These are phyloP conservation scores for Tolypocladium tundrense DNA, from an alignment of 2,329 filamentous ascomycete genomes.

Conservation along the genomic window DNA sequence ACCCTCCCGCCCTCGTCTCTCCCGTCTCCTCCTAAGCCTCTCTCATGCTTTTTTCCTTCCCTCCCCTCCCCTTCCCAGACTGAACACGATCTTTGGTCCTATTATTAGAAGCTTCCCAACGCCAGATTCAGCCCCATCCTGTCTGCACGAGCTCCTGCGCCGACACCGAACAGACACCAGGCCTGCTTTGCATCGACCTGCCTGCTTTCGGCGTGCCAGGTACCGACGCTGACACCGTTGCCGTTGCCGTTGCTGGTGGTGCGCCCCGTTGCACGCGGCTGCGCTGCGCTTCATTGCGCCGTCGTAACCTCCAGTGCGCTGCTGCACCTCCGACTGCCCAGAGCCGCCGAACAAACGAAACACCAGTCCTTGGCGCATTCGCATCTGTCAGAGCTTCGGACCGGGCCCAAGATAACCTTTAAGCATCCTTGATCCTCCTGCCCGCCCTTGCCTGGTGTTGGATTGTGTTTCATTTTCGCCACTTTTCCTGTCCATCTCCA, in stretches of 20 bases:
- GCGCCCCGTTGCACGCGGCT: background rate
- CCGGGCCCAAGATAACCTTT: background rate
- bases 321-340: background rate
- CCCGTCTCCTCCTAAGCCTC: slow-evolving; percentile 3
- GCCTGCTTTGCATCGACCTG: background rate
- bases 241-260: background rate
- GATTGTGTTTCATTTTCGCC: slow-evolving; percentile 5
- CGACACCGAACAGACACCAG: slow-evolving; percentile 5
- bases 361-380: background rate
- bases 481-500: slow-evolving; percentile 2
- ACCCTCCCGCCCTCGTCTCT: background rate
- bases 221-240: background rate
- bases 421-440: slow-evolving; percentile 3
- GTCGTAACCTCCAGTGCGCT: background rate
- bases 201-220: background rate
- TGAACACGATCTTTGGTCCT: slow-evolving; percentile 34
- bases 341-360: background rate
- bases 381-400: background rate
- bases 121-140: slow-evolving; percentile 39
- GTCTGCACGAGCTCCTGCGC: slow-evolving; percentile 12
- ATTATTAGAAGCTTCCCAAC: slow-evolving; percentile 42
- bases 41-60: slow-evolving; percentile 11
- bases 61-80: slow-evolving; percentile 12
- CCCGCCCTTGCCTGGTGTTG: slow-evolving; percentile 2
- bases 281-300: background rate